Base-by-base conservation (phyloP, 441 rosid species). In the Biscutella laevigata region DNA sequence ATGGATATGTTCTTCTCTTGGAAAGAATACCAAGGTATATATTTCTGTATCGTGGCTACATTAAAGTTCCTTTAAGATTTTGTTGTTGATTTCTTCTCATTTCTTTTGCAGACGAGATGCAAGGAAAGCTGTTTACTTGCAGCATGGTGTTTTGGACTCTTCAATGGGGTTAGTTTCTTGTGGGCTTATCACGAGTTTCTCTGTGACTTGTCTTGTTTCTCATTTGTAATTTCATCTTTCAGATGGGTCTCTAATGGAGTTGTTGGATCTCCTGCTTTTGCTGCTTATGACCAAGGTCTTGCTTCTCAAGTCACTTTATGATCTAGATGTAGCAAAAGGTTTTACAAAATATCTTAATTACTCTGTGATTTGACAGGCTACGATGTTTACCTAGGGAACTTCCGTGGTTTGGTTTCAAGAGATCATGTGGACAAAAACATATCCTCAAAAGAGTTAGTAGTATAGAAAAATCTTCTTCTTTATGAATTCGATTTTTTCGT, bases 201-300 rank as follows among this genome's bases (percentile, higher is more conserved):
- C 53, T 27, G 22, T 21, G 12, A 2, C 17, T 24, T 2, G 26
- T n/a, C n/a, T n/a, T n/a, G 4, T 38, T 12, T 59, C 61, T 60
- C 56, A 53, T 29, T 6, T 53, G 15, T 48, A 11, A 1, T n/a
- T 47, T 9, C 5, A 27, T 41, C 25, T 32, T 49, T n/a, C 83
- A 91, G 95, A 38, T 91, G 96, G 98, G 95, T 91, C 47, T 82
- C 95, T 17, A 83, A 88, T 74, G 98, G 98, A 2, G 73, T 91
- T 58, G 98, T 91, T 63, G 98, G 98, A 33, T 88, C 95, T 73
- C 96, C 98, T 6, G 98, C 98, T 48, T 91, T 88, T 71, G 98
- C 96, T 47, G 98, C 95, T 47, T 91, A 80, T 71, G 95, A 88
- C 68, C 95, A 91, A 73, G 98, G 98, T 88, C 32, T 21, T 16